phyloP scores from a whole-genome alignment of 2,329 filamentous ascomycete genomes.

The Penicillium sp. region DNA sequence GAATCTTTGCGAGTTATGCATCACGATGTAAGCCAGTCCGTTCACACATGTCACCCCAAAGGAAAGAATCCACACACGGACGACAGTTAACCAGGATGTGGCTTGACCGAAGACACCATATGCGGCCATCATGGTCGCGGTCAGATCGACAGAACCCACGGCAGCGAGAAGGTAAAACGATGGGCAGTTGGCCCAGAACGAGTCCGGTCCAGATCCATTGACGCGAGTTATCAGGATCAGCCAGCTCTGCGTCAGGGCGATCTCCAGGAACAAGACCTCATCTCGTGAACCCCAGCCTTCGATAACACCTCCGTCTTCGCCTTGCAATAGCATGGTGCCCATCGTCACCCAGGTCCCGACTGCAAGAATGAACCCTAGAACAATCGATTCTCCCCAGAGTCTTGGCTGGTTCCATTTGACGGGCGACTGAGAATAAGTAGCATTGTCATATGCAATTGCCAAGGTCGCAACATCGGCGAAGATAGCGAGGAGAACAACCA shows the following conservation, averaged over 20 bases:
- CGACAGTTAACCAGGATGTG: conserved; percentile 72
- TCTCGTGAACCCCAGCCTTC: conserved; percentile 84
- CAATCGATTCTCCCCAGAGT: conserved; percentile 87
- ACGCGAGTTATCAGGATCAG: conserved; percentile 94
- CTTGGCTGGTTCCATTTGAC: conserved; percentile 96
- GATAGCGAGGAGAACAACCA: conserved; percentile 92
- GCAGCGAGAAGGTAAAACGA: conserved; percentile 80
- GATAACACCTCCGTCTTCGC: conserved; percentile 75
- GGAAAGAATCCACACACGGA: conserved; percentile 88
- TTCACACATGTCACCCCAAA: conserved; percentile 73
- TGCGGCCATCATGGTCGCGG: conserved; percentile 81
- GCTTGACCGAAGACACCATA: conserved; percentile 75
- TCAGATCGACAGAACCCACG: conserved; percentile 75
- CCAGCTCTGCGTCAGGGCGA: conserved; percentile 92
- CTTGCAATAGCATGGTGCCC: conserved; percentile 72
- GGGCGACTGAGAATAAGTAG: conserved; percentile 77
- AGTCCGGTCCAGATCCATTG: conserved; percentile 59
- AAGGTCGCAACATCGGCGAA: conserved; percentile 91
- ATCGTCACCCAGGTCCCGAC: conserved; percentile 85
- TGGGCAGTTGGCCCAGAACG: conserved; percentile 85
- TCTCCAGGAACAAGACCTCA: conserved; percentile 81
- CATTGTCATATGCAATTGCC: conserved; percentile 91
- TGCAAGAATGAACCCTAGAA: conserved; percentile 77
- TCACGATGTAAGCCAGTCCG: conserved; percentile 78
- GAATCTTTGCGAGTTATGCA: conserved; percentile 77